Evolutionary conservation across 2,329 filamentous ascomycete genomes (phyloP).

Genomic region (Apiospora rasikravindrae): DNA sequence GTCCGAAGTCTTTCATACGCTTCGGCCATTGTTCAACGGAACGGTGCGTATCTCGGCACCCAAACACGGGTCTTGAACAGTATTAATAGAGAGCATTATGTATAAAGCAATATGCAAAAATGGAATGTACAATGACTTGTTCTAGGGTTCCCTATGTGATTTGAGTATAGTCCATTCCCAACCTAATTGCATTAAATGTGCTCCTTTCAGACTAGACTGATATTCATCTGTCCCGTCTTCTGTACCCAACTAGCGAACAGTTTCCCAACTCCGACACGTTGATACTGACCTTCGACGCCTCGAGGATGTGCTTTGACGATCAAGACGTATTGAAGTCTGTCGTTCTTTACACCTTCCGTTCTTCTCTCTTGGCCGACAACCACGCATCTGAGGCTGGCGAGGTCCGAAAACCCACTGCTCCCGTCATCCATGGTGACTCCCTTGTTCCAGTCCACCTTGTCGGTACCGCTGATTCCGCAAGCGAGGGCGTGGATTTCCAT

Average conservation of each 20-base stretch:
- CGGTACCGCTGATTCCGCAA: background rate
- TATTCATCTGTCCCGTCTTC: background rate
- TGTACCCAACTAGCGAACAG: background rate
- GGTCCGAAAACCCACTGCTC: rapidly evolving
- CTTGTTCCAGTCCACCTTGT: background rate
- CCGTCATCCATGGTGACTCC: background rate
- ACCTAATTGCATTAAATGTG: too few species aligned
- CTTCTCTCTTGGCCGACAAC: background rate
- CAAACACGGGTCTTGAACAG: too few species aligned
- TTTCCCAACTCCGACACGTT: background rate
- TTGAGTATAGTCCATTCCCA: too few species aligned
- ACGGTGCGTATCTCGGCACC: too few species aligned
- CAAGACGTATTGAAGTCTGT: background rate
- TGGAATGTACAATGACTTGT: too few species aligned
- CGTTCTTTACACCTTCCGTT: background rate
- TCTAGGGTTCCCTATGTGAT: too few species aligned
- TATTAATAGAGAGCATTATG: too few species aligned
- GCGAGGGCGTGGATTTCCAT: background rate
- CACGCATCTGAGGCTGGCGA: background rate
- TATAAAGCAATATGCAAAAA: too few species aligned
- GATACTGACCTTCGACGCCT: background rate
- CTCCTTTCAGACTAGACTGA: background rate
- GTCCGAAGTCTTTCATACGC: too few species aligned
- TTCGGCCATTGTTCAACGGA: too few species aligned
- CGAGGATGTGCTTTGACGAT: background rate